Percentiles rank a stretch among this genome's conserved stretches.
phyloP scores from a whole-genome alignment of 2,329 filamentous ascomycete species.

The Xenoacremonium recifei region DNA sequence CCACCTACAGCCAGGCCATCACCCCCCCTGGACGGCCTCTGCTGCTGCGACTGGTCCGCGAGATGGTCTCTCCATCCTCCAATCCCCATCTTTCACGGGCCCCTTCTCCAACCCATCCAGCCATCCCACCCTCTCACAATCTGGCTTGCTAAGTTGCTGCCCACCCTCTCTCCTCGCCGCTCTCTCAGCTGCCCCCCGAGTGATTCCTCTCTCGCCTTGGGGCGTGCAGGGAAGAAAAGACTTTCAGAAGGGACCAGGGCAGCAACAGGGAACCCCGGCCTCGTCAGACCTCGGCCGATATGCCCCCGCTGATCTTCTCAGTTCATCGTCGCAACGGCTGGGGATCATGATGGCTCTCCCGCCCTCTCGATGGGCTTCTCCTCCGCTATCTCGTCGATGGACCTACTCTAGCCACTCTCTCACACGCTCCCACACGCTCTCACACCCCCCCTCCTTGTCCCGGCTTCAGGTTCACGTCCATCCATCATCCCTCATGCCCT shows the following conservation, averaged over 20 bases:
- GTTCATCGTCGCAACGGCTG: constrained; percentile 17
- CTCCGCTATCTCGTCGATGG: too few relatives aligned
- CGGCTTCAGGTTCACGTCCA: constrained; percentile 23
- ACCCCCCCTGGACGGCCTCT: neutral
- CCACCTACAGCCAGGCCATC: too few relatives aligned
- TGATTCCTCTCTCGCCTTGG: too few relatives aligned
- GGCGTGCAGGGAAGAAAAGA: too few relatives aligned
- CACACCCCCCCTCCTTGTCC: constrained; percentile 17
- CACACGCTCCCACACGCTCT: constrained; percentile 3
- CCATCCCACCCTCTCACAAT: neutral
- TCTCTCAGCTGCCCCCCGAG: too few relatives aligned
- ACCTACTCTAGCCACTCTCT: too few relatives aligned
- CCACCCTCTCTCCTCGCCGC: too few relatives aligned
- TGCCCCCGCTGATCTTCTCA: constrained; percentile 26
- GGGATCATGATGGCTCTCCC: constrained; percentile 26
- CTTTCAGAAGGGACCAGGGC: too few relatives aligned
- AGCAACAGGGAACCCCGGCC: constrained; percentile 14
- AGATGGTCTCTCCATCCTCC: neutral
- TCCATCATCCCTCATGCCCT: constrained; percentile 12
- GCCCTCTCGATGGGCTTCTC: too few relatives aligned
- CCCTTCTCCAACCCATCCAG: neutral
- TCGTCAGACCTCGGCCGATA: constrained; percentile 23
- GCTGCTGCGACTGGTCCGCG: neutral
- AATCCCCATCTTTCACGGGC: neutral
- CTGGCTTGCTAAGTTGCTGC: too few relatives aligned